Base-by-base conservation (phyloP, 202 grass and related monocot genomes). In the Zizania palustris region DNA sequence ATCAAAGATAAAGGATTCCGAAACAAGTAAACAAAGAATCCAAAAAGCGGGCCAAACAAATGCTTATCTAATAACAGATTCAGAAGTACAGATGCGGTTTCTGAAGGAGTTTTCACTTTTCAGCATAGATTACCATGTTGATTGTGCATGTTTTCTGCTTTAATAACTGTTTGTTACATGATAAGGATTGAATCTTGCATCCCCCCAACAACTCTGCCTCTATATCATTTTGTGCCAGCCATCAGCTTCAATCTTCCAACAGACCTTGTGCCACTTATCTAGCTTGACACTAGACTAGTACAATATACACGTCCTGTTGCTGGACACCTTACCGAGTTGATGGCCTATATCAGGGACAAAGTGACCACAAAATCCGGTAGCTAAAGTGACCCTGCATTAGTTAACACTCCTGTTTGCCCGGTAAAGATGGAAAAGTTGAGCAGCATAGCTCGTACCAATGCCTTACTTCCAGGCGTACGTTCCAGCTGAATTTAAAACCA, bases 341-440 rank as follows among this genome's bases (percentile, higher is more conserved):
- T 55, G 48, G 13, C 63, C 48, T 53, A 9, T 58, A 58, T 40
- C 58, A 76, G 65, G 55, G 86, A 88, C 76, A 88, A 46, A 34
- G 81, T 13, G 16, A 15, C 76, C 81, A 65, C n/a, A 44, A 84
- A 88, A 88, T 49, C 71, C 64, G 76, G 71, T 66, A 60, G 80
- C 76, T 71, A 66, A 88, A 84, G 64, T 34, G 16, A 20, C 64
- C 21, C 12, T 49, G 1, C 8, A 6, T 15, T 67, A 55, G 9
- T 12, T 63, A 60, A 11, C 38, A 41, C 8, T 50, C 15, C 71
- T 41, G 15, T 71, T 63, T 28, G 35, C 76, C 46, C 71, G 57
- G 57, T 72, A 78, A 87, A 83, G 74, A 83, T 73, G 54, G 39
- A 75, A 84, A 84, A 49, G 68, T 6, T 61, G 60, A 53, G 51